A percentile compares a stretch with the other conserved stretches of the same genome.
These are phyloP conservation scores for Raphanus raphanistrum DNA, from an alignment of 345 rosid species.

Conservation along the genomic window DNA sequence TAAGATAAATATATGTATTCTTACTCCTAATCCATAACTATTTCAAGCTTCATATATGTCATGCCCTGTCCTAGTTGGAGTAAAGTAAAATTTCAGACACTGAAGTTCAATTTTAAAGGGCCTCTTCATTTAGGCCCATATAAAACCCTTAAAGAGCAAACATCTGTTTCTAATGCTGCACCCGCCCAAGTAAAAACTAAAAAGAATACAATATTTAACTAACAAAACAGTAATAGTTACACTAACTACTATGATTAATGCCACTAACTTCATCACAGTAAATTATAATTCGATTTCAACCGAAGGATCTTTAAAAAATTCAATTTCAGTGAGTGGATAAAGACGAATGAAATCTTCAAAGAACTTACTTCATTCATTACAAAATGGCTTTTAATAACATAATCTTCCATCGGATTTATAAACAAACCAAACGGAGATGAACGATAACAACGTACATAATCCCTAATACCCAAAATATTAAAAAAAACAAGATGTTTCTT, in stretches of 20 bases:
- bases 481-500: slow-evolving; percentile 9
- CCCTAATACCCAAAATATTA: background rate
- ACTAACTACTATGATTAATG: background rate
- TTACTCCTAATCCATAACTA: background rate
- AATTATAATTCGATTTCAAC: background rate
- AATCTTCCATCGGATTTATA: background rate
- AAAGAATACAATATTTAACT: background rate
- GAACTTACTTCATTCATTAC: slow-evolving; percentile 7
- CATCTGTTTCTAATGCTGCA: background rate
- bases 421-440: background rate
- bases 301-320: background rate
- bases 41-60: background rate
- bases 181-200: background rate
- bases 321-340: background rate
- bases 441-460: background rate
- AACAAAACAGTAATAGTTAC: background rate
- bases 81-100: background rate
- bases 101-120: background rate
- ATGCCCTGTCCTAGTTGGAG: background rate
- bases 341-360: background rate
- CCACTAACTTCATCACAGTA: background rate
- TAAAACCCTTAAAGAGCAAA: background rate
- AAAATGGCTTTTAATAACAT: background rate
- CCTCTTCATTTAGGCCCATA: background rate
- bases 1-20: too few relatives aligned